Conservation (phyloP, 441 rosid species). For the Eruca vesicaria region DNA sequence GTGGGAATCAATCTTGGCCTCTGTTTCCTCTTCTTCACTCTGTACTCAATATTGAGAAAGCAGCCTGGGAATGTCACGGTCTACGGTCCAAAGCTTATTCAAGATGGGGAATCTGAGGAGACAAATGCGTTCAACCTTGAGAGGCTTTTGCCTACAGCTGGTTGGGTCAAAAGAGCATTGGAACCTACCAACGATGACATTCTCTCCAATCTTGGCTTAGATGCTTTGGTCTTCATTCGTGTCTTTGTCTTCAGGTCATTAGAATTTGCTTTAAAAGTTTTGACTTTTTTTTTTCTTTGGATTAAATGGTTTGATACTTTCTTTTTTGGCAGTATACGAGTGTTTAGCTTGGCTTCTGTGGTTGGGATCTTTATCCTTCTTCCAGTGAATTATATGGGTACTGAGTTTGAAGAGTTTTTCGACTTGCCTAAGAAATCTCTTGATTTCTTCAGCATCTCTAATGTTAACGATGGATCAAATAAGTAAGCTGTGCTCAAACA, state of each 20-base stretch:
- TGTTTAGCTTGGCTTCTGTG: constrained; percentile 62
- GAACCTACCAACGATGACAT: constrained; percentile 65
- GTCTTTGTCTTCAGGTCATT: constrained; percentile 58
- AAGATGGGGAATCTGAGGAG: constrained; percentile 37
- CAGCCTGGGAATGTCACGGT: constrained; percentile 69
- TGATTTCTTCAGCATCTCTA: constrained; percentile 82
- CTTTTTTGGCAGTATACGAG: constrained; percentile 56
- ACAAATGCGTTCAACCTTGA: constrained; percentile 53
- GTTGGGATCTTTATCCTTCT: constrained; percentile 77
- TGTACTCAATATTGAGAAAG: constrained; percentile 75
- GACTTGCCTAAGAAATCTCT: constrained; percentile 66
- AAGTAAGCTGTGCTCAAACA: constrained; percentile 42
- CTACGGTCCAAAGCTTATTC: constrained; percentile 64
- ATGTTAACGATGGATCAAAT: constrained; percentile 81
- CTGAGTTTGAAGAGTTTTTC: constrained; percentile 60
- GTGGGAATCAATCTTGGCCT: constrained; percentile 95
- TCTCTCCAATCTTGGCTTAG: constrained; percentile 59
- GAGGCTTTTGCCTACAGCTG: constrained; percentile 77
- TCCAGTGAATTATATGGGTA: constrained; percentile 81
- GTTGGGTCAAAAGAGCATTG: constrained; percentile 81
- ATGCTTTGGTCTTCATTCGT: constrained; percentile 72
- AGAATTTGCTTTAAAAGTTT: not conserved
- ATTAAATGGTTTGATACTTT: constrained; percentile 20
- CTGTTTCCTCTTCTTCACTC: constrained; percentile 67
- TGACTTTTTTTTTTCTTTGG: not conserved